Evolutionary conservation across 208 protist genomes (phyloP).

Genomic region (Tetramitus jugosus): DNA sequence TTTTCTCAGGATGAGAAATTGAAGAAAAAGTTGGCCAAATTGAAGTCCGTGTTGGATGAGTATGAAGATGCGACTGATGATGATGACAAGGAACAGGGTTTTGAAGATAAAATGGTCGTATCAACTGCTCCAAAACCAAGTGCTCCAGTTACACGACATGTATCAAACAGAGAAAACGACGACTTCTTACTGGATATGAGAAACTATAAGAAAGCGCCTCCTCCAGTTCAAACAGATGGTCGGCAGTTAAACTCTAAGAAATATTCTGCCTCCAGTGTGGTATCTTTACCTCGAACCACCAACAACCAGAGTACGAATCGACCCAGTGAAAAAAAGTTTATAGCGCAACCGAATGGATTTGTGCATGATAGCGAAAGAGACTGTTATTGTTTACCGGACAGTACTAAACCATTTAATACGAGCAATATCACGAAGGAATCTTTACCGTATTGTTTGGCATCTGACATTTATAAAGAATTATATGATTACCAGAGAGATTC

Average conservation of each 20-base stretch:
- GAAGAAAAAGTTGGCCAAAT: background rate
- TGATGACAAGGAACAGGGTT: background rate
- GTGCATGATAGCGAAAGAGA: background rate
- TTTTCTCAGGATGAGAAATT: background rate
- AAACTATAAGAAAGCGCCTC: too few species aligned
- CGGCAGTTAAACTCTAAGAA: too few species aligned
- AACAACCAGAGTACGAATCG: too few species aligned
- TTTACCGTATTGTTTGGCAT: background rate
- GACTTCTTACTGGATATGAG: too few species aligned
- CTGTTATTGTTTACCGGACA: background rate
- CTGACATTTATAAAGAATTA: background rate
- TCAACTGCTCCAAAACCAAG: background rate
- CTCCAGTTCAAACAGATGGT: too few species aligned
- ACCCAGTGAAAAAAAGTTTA: too few species aligned
- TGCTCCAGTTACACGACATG: background rate
- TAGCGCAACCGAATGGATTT: too few species aligned
- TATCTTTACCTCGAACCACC: too few species aligned
- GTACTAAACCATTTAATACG: too few species aligned
- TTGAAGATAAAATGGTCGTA: background rate
- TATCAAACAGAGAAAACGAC: background rate
- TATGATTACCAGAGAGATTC: constrained; percentile 8
- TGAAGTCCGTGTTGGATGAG: background rate
- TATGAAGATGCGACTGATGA: background rate
- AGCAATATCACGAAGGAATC: too few species aligned
- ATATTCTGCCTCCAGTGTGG: too few species aligned